These are phyloP conservation scores for Pseudonitzschia multistriata DNA, from an alignment of 108 stramenopile species.

Conservation along the genomic window DNA sequence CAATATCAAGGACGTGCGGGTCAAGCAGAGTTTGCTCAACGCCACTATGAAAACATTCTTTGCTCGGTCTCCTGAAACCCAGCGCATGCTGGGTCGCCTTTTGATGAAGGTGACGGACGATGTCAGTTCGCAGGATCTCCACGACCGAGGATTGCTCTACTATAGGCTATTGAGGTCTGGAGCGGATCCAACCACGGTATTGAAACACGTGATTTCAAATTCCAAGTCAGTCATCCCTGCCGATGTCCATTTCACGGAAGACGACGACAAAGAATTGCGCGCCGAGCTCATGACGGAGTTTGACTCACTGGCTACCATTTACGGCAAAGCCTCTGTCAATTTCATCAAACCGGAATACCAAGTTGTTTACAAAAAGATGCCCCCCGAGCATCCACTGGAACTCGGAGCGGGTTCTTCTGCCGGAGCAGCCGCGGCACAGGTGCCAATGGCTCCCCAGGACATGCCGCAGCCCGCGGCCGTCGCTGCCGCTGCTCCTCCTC, in stretches of 20 bases:
- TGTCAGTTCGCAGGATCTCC: conserved; percentile 89
- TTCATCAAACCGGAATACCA: conserved; percentile 88
- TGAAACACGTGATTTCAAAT: conserved; percentile 57
- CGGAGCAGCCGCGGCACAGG: conserved; percentile 9
- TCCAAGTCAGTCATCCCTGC: conserved; percentile 41
- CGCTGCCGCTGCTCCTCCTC: conserved; percentile 8
- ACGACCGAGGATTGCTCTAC: conserved; percentile 97
- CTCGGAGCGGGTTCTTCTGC: neutral
- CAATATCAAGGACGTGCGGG: conserved; percentile 47
- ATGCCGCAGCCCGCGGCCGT: conserved; percentile 25
- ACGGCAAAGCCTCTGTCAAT: conserved; percentile 85
- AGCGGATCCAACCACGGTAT: conserved; percentile 73
- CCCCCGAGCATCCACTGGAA: conserved; percentile 73
- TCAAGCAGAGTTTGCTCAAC: conserved; percentile 90
- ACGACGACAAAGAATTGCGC: conserved; percentile 70
- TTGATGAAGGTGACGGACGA: conserved; percentile 91
- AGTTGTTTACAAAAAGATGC: conserved; percentile 70
- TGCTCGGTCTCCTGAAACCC: conserved; percentile 95
- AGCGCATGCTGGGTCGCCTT: conserved; percentile 93
- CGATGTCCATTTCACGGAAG: conserved; percentile 76
- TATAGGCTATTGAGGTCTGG: conserved; percentile 88
- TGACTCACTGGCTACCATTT: conserved; percentile 94
- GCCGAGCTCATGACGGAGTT: conserved; percentile 89
- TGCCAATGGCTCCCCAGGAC: conserved; percentile 35
- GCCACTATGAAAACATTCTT: conserved; percentile 96